phyloP scores from a whole-genome alignment of 768 basidiomycete genomes.

The Suillus bovinus region DNA sequence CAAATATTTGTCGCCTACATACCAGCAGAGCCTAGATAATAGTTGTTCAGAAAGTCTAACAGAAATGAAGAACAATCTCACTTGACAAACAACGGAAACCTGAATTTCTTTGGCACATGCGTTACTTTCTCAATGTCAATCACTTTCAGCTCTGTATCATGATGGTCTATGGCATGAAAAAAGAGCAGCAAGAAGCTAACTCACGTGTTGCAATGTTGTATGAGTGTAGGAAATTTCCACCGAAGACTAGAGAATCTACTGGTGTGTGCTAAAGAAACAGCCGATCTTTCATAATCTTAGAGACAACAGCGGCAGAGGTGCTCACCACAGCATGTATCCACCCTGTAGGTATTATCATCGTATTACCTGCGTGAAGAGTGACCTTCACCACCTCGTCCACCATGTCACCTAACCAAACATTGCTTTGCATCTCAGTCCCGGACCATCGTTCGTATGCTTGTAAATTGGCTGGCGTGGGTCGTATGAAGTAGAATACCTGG shows the following conservation, averaged over 20 bases:
- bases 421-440: constrained; percentile 85
- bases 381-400: constrained; percentile 90
- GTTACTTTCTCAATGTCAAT: constrained; percentile 91
- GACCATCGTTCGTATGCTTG: constrained; percentile 94
- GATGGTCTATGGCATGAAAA: constrained; percentile 7
- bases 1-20: constrained; percentile 80
- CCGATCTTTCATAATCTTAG: constrained; percentile 11
- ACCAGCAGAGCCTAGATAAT: constrained; percentile 77
- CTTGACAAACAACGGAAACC: constrained; percentile 83
- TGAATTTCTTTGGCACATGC: constrained; percentile 89
- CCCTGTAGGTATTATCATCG: constrained; percentile 93
- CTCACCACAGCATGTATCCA: constrained; percentile 98
- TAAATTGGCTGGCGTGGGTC: constrained; percentile 83
- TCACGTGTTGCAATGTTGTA: constrained; percentile 84
- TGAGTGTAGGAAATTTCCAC: constrained; percentile 96
- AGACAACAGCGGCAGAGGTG: constrained; percentile 11
- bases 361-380: constrained; percentile 73
- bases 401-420: constrained; percentile 90
- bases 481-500: constrained; percentile 95
- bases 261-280: constrained; percentile 72
- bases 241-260: constrained; percentile 89
- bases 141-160: constrained; percentile 71
- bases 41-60: constrained; percentile 10
- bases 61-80: constrained; percentile 34
- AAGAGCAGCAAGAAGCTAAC: constrained; percentile 25